Evolutionary conservation across 345 rosid genomes (phyloP).

Genomic region (Tarenaya hassleriana): DNA sequence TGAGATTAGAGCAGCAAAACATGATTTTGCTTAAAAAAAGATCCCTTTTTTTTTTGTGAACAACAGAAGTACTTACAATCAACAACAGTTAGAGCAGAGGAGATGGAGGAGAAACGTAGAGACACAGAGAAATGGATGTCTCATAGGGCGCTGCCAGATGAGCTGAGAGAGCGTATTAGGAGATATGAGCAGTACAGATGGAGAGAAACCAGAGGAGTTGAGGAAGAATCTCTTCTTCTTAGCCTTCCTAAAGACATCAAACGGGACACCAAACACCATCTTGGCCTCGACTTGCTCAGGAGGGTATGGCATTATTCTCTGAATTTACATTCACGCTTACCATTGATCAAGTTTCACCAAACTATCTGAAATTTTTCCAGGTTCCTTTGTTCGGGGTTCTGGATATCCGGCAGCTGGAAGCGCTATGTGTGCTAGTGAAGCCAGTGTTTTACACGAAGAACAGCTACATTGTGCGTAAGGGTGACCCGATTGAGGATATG

Average conservation of each 20-base stretch:
- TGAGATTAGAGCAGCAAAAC: too few relatives aligned
- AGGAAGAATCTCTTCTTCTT: conserved; percentile 31
- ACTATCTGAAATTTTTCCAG: too few relatives aligned
- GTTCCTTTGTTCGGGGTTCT: conserved; percentile 60
- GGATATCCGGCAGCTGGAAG: conserved; percentile 72
- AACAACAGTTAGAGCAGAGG: conserved; percentile 34
- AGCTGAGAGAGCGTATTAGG: conserved; percentile 28
- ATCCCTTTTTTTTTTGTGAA: too few relatives aligned
- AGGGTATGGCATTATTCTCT: too few relatives aligned
- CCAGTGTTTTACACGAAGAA: conserved; percentile 51
- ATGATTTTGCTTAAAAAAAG: too few relatives aligned
- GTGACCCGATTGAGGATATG: conserved; percentile 84
- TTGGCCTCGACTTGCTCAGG: conserved; percentile 27
- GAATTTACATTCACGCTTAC: too few relatives aligned
- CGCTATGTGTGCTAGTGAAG: conserved; percentile 66
- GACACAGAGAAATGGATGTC: conserved; percentile 40
- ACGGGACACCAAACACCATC: conserved; percentile 31
- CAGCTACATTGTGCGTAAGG: conserved; percentile 65
- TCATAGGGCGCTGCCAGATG: conserved; percentile 31
- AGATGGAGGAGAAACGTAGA: conserved; percentile 35
- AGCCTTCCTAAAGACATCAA: conserved; percentile 31
- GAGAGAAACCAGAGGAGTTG: conserved; percentile 39
- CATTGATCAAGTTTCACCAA: too few relatives aligned
- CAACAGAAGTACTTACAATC: conserved; percentile 34
- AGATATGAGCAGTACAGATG: conserved; percentile 34